Evolutionary conservation across 306 rosid species (phyloP).

Genomic region (Rosa persica): DNA sequence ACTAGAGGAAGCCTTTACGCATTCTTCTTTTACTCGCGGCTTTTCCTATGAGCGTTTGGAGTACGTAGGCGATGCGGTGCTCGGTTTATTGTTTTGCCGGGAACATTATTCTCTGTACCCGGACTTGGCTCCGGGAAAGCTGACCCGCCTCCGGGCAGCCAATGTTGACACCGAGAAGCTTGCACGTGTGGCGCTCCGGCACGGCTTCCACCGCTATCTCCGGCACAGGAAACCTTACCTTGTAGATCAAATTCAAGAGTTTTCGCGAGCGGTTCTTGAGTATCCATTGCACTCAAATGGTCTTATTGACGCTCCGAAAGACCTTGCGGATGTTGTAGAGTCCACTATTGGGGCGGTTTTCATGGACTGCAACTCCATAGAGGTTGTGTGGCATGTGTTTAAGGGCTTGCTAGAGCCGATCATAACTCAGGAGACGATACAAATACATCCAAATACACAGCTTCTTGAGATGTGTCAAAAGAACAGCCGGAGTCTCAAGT

Average conservation of each 20-base stretch:
- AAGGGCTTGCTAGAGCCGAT: constrained; percentile 47
- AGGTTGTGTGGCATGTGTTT: constrained; percentile 52
- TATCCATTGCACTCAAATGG: constrained; percentile 64
- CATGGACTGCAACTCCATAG: constrained; percentile 42
- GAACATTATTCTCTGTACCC: constrained; percentile 44
- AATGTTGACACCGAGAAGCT: constrained; percentile 66
- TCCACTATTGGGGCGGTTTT: constrained; percentile 52
- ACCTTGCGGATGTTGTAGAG: constrained; percentile 53
- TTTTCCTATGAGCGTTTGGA: constrained; percentile 45
- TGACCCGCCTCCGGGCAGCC: constrained; percentile 51
- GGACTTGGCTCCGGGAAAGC: constrained; percentile 31
- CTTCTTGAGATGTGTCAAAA: constrained; percentile 53
- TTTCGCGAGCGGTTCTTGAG: constrained; percentile 10
- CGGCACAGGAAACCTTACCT: constrained; percentile 52
- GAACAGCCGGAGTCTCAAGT: constrained; percentile 27
- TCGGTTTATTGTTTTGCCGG: constrained; percentile 36
- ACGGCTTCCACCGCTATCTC: constrained; percentile 45
- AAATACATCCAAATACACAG: constrained; percentile 43
- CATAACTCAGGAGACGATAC: constrained; percentile 30
- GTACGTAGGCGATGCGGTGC: constrained; percentile 55
- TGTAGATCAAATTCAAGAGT: constrained; percentile 35
- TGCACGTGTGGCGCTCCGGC: constrained; percentile 53
- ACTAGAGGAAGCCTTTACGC: constrained; percentile 59
- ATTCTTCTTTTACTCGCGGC: constrained; percentile 19
- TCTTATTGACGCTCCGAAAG: constrained; percentile 44